These are phyloP conservation scores for Urochloa ruziziensis DNA, from an alignment of 176 grass and related monocot species.

Conservation along the genomic window DNA sequence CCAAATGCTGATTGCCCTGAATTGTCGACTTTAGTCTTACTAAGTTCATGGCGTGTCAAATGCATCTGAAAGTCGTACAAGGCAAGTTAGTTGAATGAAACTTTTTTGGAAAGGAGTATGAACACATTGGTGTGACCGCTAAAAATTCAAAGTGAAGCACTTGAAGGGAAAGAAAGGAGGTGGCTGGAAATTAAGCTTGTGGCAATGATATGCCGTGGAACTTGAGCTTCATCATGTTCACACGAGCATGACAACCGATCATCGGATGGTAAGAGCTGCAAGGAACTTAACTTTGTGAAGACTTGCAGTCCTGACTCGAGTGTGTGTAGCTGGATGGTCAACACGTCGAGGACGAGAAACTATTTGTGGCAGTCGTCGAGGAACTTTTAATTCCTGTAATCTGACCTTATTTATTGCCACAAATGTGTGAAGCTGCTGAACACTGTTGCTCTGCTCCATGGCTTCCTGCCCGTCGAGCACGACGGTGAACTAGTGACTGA, in stretches of 20 bases:
- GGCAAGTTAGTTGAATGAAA: not conserved
- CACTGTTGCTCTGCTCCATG: not conserved
- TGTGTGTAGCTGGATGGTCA: slow-evolving; percentile 7
- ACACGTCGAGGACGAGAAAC: not conserved
- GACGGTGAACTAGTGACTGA: not conserved
- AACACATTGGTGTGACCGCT: not conserved
- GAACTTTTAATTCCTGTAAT: not conserved
- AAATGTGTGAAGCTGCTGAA: not conserved
- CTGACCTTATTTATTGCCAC: not conserved
- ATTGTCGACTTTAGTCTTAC: not conserved
- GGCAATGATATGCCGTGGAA: not conserved
- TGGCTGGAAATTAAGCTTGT: not conserved
- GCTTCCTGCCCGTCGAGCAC: not conserved
- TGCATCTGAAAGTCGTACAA: not conserved
- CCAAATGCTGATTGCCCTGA: not conserved
- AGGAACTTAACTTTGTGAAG: not conserved
- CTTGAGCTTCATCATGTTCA: not conserved
- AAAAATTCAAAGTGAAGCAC: not conserved
- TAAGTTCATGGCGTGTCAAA: not conserved
- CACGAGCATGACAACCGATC: not conserved
- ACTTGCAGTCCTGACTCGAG: not conserved
- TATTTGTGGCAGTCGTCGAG: not conserved
- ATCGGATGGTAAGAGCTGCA: not conserved
- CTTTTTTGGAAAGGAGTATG: not conserved
- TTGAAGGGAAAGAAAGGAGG: not conserved